phyloP scores from a whole-genome alignment of 1,284 basidiomycete genomes.

The Tilletia walkeri region DNA sequence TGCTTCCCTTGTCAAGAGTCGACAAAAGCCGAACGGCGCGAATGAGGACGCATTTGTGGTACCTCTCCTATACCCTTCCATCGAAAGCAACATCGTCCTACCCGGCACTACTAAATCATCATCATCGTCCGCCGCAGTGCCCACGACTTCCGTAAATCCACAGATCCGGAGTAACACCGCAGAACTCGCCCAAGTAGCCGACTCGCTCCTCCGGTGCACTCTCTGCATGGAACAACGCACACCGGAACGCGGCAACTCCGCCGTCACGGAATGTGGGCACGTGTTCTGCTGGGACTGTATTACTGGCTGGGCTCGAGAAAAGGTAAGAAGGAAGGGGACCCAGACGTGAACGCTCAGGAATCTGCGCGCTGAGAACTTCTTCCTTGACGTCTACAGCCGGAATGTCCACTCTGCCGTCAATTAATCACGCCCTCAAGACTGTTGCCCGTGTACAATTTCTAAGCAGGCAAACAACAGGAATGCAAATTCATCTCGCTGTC shows the following conservation, averaged over 20 bases:
- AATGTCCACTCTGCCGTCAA: slow-evolving; percentile 41
- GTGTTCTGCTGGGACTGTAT: slow-evolving; percentile 93
- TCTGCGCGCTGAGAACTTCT: background rate
- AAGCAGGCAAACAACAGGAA: background rate
- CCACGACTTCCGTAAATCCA: background rate
- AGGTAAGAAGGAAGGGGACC: slow-evolving; percentile 57
- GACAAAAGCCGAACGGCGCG: background rate
- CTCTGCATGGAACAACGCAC: slow-evolving; percentile 52
- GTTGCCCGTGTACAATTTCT: slow-evolving; percentile 44
- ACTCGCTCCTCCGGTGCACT: slow-evolving; percentile 50
- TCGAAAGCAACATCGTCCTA: background rate
- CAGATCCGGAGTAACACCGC: background rate
- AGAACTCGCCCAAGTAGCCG: slow-evolving; percentile 17
- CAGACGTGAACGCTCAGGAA: too few species aligned
- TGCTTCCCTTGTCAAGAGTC: slow-evolving; percentile 2
- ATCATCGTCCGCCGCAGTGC: background rate
- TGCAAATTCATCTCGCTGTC: too few species aligned
- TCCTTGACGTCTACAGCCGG: slow-evolving; percentile 22
- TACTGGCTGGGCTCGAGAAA: slow-evolving; percentile 81
- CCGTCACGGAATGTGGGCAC: slow-evolving; percentile 89
- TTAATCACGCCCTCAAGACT: slow-evolving; percentile 29
- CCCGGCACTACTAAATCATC: slow-evolving; percentile 10
- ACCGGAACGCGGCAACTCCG: slow-evolving; percentile 60
- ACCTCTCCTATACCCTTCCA: slow-evolving; percentile 17
- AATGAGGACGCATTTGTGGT: background rate